A percentile compares a stretch with the other conserved stretches of the same genome.
Evolutionary conservation across 1,139 yeast species (phyloP).

Genomic region (Scheffersomyces illinoinensis): DNA sequence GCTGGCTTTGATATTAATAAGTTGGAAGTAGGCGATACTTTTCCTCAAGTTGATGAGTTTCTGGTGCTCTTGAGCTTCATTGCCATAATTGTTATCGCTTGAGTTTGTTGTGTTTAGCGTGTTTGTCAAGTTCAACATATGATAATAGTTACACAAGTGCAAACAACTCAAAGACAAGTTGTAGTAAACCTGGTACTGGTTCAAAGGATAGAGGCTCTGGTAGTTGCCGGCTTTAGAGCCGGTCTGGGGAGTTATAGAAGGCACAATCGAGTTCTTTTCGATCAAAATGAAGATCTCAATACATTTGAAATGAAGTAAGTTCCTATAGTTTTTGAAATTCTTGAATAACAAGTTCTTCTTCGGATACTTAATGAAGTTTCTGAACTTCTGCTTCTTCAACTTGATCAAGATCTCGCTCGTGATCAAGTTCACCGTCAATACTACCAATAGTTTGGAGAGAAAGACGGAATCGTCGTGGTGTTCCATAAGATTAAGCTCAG

Average conservation of each 20-base stretch:
- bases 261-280: slow-evolving; percentile 31
- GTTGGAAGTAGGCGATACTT: slow-evolving; percentile 38
- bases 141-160: slow-evolving; percentile 39
- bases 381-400: slow-evolving; percentile 26
- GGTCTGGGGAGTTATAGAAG: slow-evolving; percentile 18
- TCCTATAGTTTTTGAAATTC: slow-evolving; percentile 27
- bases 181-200: slow-evolving; percentile 34
- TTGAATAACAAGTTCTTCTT: slow-evolving; percentile 14
- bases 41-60: slow-evolving; percentile 34
- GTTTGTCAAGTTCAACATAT: slow-evolving; percentile 25
- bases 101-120: slow-evolving; percentile 16
- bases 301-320: slow-evolving; percentile 29
- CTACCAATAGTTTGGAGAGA: slow-evolving; percentile 29
- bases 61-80: slow-evolving; percentile 30
- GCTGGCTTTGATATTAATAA: slow-evolving; percentile 29
- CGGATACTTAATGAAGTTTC: slow-evolving; percentile 21
- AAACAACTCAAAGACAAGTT: slow-evolving; percentile 33
- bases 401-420: slow-evolving; percentile 35
- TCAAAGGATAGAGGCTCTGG: slow-evolving; percentile 13
- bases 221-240: slow-evolving; percentile 10
- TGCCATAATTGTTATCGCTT: slow-evolving; percentile 15
- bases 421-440: slow-evolving; percentile 30
- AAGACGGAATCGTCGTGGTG: slow-evolving; percentile 34
- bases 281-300: slow-evolving; percentile 29
- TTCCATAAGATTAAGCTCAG: slow-evolving; percentile 21